phyloP scores from a whole-genome alignment of 768 basidiomycete genomes.

The Amanita pseudoporphyria region DNA sequence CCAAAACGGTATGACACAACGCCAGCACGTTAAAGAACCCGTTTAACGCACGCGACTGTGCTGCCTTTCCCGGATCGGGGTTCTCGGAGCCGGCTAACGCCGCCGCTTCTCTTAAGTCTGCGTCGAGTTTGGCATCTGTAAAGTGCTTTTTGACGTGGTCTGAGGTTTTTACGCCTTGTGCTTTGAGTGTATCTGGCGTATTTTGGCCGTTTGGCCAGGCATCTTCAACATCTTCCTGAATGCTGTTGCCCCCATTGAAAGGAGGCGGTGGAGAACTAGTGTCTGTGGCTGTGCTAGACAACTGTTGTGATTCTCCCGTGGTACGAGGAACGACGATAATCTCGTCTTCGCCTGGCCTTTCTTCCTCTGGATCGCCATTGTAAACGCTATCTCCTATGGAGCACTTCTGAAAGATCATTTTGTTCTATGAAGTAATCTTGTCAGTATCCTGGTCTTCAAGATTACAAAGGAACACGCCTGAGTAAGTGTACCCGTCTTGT shows the following conservation, averaged over 20 bases:
- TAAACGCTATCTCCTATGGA: conserved; percentile 80
- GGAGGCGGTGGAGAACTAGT: neutral
- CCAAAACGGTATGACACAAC: conserved; percentile 90
- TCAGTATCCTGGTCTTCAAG: neutral
- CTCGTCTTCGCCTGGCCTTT: conserved; percentile 17
- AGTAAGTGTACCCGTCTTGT: conserved; percentile 95
- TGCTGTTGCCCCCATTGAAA: neutral
- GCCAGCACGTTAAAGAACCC: conserved; percentile 89
- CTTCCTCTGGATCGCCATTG: conserved; percentile 46
- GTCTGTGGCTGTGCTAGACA: conserved; percentile 1
- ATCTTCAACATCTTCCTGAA: neutral
- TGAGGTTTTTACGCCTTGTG: conserved; percentile 5
- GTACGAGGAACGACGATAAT: conserved; percentile 12
- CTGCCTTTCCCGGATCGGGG: conserved; percentile 33
- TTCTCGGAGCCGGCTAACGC: conserved; percentile 21
- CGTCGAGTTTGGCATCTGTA: conserved; percentile 38
- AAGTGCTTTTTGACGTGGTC: conserved; percentile 32
- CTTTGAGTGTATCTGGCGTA: conserved; percentile 4
- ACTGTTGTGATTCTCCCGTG: conserved; percentile 2
- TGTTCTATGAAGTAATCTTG: conserved; percentile 39
- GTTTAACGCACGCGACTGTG: conserved; percentile 60
- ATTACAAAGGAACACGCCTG: conserved; percentile 37
- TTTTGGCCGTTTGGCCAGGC: conserved; percentile 6
- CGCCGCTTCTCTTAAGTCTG: conserved; percentile 55
- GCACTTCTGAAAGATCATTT: conserved; percentile 90